phyloP scores from a whole-genome alignment of 2,329 filamentous ascomycete genomes.

The Pseudocercospora crystallina region DNA sequence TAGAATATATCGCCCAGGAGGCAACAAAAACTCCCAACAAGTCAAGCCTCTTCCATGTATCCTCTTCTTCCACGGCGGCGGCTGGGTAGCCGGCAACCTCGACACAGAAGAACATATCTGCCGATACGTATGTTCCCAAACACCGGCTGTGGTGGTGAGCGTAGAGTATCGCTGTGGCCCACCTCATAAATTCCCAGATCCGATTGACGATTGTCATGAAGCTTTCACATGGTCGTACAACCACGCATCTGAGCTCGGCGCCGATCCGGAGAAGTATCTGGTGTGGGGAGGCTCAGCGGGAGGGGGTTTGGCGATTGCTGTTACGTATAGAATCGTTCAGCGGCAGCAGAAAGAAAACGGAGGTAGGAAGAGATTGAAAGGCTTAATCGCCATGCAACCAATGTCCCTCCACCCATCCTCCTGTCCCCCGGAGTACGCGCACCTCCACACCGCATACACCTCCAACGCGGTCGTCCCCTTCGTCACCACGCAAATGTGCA shows the following conservation, averaged over 20 bases:
- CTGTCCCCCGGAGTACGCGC: slow-evolving; percentile 14
- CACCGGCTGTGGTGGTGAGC: slow-evolving; percentile 36
- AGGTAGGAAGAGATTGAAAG: neutral
- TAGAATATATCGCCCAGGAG: slow-evolving; percentile 23
- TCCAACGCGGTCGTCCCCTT: neutral
- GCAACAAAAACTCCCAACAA: too few relatives aligned
- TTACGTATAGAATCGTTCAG: slow-evolving; percentile 12
- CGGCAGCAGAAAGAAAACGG: too few relatives aligned
- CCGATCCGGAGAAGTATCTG: slow-evolving; percentile 9
- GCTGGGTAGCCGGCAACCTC: slow-evolving; percentile 37
- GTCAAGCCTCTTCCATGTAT: slow-evolving; percentile 31
- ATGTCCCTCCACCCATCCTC: slow-evolving; percentile 15
- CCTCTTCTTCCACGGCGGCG: slow-evolving; percentile 40
- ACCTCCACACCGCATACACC: slow-evolving; percentile 6
- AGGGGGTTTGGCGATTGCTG: slow-evolving; percentile 14
- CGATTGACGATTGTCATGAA: slow-evolving; percentile 30
- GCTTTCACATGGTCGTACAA: slow-evolving; percentile 13
- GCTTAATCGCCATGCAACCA: slow-evolving; percentile 13
- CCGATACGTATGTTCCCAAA: slow-evolving; percentile 31
- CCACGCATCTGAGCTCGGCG: slow-evolving; percentile 8
- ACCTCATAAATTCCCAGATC: slow-evolving; percentile 22
- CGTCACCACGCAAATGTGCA: slow-evolving; percentile 7
- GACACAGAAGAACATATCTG: slow-evolving; percentile 39
- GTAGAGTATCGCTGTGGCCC: slow-evolving; percentile 35
- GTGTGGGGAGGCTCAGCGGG: slow-evolving; percentile 23